Percentiles rank a stretch among this genome's conserved stretches.
Evolutionary conservation across 257 asterid genomes (phyloP).

Genomic region (Penstemon davidsonii): DNA sequence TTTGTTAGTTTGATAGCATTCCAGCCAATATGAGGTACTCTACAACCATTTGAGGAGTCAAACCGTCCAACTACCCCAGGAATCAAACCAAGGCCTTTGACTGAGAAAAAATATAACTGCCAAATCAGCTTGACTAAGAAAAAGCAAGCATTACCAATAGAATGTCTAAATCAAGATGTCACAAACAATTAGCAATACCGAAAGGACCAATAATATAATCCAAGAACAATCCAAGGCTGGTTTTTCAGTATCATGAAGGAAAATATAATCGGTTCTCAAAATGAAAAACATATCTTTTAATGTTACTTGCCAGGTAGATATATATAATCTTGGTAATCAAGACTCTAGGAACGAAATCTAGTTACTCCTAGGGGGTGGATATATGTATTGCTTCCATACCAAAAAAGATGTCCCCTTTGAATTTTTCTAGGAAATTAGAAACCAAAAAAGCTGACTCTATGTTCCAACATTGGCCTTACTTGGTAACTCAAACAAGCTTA

Average conservation of each 20-base stretch:
- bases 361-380: background rate
- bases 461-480: too few species aligned
- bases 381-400: too few species aligned
- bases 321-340: background rate
- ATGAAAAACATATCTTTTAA: too few species aligned
- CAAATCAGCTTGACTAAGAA: constrained; percentile 25
- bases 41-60: constrained; percentile 78
- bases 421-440: too few species aligned
- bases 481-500: too few species aligned
- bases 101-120: constrained; percentile 40
- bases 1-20: constrained; percentile 64
- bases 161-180: too few species aligned
- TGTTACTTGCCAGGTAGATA: background rate
- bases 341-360: background rate
- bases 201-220: background rate
- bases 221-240: too few species aligned
- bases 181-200: background rate
- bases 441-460: too few species aligned
- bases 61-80: constrained; percentile 94
- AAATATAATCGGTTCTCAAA: too few species aligned
- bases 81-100: constrained; percentile 92
- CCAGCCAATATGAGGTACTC: constrained; percentile 99
- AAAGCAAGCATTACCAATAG: background rate
- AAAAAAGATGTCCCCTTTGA: too few species aligned
- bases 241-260: too few species aligned